Conservation (phyloP, 2,329 filamentous ascomycete species). For the Microsporum canis region DNA sequence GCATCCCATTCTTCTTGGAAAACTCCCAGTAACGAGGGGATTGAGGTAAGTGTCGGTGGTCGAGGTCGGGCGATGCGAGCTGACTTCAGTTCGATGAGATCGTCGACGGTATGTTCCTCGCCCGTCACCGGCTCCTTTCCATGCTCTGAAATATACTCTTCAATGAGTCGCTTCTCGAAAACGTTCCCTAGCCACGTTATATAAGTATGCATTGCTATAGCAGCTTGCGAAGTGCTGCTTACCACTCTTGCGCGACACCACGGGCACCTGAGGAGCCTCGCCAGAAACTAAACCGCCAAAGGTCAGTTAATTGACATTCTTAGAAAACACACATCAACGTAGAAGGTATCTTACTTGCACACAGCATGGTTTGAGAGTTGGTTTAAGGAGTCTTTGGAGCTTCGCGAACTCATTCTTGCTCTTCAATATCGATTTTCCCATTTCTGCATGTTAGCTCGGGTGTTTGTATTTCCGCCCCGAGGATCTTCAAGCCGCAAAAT, state of each 20-base stretch:
- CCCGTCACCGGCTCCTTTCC: slow-evolving; percentile 85
- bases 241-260: slow-evolving; percentile 92
- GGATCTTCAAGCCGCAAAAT: not conserved
- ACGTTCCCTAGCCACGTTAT: slow-evolving; percentile 54
- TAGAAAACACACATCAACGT: not conserved
- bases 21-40: slow-evolving; percentile 81
- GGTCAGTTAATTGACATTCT: not conserved
- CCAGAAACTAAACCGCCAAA: slow-evolving; percentile 60
- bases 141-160: slow-evolving; percentile 87
- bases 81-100: slow-evolving; percentile 78
- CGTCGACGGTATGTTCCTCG: slow-evolving; percentile 70
- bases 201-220: slow-evolving; percentile 21
- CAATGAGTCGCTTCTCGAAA: slow-evolving; percentile 90
- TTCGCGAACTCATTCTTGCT: not conserved
- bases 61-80: slow-evolving; percentile 74
- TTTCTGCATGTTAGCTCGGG: slow-evolving; percentile 6
- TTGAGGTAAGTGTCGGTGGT: slow-evolving; percentile 87
- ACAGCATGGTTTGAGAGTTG: slow-evolving; percentile 41
- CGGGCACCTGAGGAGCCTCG: slow-evolving; percentile 87
- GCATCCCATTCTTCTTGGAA: slow-evolving; percentile 99
- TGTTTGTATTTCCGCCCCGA: slow-evolving; percentile 7
- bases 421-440: not conserved
- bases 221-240: slow-evolving; percentile 29
- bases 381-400: not conserved
- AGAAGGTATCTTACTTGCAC: slow-evolving; percentile 47